Evolutionary conservation across 768 basidiomycete species (phyloP), one percentile per base, ranked within the genome.

Genomic region (Postia placenta): DNA sequence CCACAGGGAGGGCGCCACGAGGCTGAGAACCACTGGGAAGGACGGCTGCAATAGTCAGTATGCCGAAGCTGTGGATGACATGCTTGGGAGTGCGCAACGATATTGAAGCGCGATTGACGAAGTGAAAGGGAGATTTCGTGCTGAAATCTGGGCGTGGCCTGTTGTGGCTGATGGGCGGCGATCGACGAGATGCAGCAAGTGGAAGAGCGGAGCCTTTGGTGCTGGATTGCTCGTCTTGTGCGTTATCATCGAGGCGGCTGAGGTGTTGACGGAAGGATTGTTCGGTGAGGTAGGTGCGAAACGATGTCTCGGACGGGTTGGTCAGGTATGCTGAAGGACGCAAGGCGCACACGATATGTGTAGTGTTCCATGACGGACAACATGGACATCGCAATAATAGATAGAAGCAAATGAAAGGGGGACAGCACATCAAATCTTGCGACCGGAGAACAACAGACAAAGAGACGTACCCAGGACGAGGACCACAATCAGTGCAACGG

Each of bases 181-280:
- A 46, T 22, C 53, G 58, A 51, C 44, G 64, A 23, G 55, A 54
- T 43, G 55, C 52, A 42, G 58, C 58, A 42, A 51, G 61, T 52
- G 61, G 62, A 12, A 57, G 56, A 48, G 56, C 62, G 9, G 61
- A 56, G 25, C 59, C 57, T 17, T 66, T 62, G 20, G 60, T 54
- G 30, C 61, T 60, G 4, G 67, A 57, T 47, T 63, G 63, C 49
- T 78, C 72, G 48, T 85, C 83, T 46, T 82, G 78, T 49, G 69
- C 62, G 41, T 69, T 71, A 59, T 85, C 84, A 58, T 93, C 85
- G 59, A 96, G 79, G 48, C 84, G 85, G 52, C 82, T 89, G 52
- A 97, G 79, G 66, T 97, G 93, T 48, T 90, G 88, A 45, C 94
- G 89, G 66, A 99, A 97, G 22, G 92, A 94, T 62, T 90, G 89